Evolutionary conservation across 371 early-diverging fungal species (phyloP), one percentile per base, ranked within the genome.

Genomic region (Chytridium lagenaria): DNA sequence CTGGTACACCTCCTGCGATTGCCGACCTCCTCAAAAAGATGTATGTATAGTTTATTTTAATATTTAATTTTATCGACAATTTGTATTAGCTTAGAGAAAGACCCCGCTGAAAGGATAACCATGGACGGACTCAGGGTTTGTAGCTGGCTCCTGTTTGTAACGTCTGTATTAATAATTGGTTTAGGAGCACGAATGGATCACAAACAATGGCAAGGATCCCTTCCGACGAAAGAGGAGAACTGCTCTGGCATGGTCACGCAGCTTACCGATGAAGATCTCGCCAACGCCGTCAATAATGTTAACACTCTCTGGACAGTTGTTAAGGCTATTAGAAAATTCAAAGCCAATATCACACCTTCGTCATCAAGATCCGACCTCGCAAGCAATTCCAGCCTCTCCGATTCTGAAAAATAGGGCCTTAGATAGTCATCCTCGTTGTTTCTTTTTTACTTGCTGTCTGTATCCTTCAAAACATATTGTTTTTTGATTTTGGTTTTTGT

Each of bases 201-300:
- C 96, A 3, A 78, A 90, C 49, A 69, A 88, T 74, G 95, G 92
- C 68, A 72, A 66, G 7, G 84, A 85, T 1, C 86, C 88, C 83
- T 96, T 70, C 88, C 91, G 2, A 80, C 85, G 44, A 89, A 90
- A 76, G 91, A 91, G 71, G 91, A 91, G 71, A 96, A 96, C 82
- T 91, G 87, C 76, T 75, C 79, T 67, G 84, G 87, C 72, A 86
- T 73, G 87, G 94, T 40, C 81, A 57, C 87, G 34, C 90, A 92
- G 39, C 85, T 95, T 67, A 95, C 96, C 0, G 92, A 94, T 61
- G 92, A 92, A 67, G 96, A 97, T 70, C 81, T 94, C 67, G 84
- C 87, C 50, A 82, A 83, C 55, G 95, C 95, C 37, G 90, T 97
- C 71, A 88, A 89, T 23, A 65, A 44, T 16, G 67, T 82, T 23